Evolutionary conservation across 306 rosid species (phyloP).

Genomic region (Vicia sativa): DNA sequence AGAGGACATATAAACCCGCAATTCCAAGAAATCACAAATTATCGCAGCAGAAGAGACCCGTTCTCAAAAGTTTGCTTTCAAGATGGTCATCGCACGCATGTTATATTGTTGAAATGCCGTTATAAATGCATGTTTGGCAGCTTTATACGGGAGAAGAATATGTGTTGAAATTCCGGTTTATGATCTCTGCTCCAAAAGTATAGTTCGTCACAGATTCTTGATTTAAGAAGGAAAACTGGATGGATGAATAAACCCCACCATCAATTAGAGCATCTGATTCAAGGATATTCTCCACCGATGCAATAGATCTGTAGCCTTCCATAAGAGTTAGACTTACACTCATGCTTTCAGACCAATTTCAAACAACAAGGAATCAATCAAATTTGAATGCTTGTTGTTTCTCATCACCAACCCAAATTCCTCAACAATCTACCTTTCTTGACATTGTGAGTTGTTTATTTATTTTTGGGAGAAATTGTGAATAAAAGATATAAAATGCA

Average conservation of each 20-base stretch:
- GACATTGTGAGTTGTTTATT: no score
- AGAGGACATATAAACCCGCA: conserved; percentile 68
- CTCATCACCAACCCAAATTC: conserved; percentile 5
- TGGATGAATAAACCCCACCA: conserved; percentile 87
- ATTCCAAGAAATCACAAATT: conserved; percentile 88
- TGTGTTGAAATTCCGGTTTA: conserved; percentile 78
- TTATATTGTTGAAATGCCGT: conserved; percentile 54
- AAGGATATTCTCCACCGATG: conserved; percentile 61
- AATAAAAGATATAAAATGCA: no score
- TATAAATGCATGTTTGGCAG: conserved; percentile 60
- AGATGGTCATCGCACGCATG: conserved; percentile 38
- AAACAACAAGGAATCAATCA: no score
- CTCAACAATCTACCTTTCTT: no score
- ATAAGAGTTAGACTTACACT: conserved; percentile 40
- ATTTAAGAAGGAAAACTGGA: conserved; percentile 63
- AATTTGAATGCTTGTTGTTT: no score
- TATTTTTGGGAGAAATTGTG: no score
- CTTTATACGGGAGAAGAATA: conserved; percentile 62
- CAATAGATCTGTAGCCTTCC: conserved; percentile 49
- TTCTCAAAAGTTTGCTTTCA: conserved; percentile 67
- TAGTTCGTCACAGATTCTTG: conserved; percentile 43
- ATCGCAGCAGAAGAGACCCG: conserved; percentile 68
- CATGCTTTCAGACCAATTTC: conserved; percentile 45
- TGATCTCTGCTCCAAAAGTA: conserved; percentile 76
- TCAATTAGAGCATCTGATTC: conserved; percentile 74